These are phyloP conservation scores for Kurtzmaniella natalensis DNA, from an alignment of 1,139 yeast species.

Conservation along the genomic window DNA sequence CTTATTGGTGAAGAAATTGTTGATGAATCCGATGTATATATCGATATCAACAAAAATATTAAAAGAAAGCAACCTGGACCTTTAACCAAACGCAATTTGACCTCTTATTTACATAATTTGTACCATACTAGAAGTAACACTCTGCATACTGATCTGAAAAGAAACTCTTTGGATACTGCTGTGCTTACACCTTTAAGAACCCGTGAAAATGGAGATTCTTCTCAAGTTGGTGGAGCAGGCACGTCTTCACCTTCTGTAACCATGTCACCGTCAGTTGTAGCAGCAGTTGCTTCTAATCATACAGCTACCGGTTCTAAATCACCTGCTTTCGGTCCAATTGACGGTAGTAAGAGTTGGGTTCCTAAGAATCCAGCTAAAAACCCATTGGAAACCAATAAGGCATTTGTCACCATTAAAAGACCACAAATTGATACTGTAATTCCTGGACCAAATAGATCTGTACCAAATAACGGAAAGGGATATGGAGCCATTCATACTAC, in stretches of 20 bases:
- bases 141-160: slow-evolving; percentile 30
- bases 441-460: slow-evolving; percentile 18
- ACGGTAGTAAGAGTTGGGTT: slow-evolving; percentile 26
- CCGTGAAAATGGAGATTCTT: too few relatives aligned
- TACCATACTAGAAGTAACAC: slow-evolving; percentile 24
- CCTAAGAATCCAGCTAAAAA: slow-evolving; percentile 78
- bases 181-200: too few relatives aligned
- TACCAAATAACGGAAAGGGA: slow-evolving; percentile 6
- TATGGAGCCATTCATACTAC: slow-evolving; percentile 45
- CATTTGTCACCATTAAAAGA: slow-evolving; percentile 66
- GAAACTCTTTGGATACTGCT: slow-evolving; percentile 32
- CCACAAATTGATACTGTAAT: slow-evolving; percentile 32
- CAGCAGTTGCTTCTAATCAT: background rate
- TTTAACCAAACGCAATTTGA: slow-evolving; percentile 64
- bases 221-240: too few relatives aligned
- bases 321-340: slow-evolving; percentile 4
- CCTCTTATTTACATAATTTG: slow-evolving; percentile 62
- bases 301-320: background rate
- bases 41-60: slow-evolving; percentile 85
- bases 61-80: slow-evolving; percentile 86
- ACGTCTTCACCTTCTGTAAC: too few relatives aligned
- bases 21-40: slow-evolving; percentile 93
- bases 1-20: slow-evolving; percentile 96
- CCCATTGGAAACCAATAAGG: slow-evolving; percentile 69
- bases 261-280: too few relatives aligned